Conservation (phyloP, 2,329 filamentous ascomycete genomes). For the Monosporascus sp. region DNA sequence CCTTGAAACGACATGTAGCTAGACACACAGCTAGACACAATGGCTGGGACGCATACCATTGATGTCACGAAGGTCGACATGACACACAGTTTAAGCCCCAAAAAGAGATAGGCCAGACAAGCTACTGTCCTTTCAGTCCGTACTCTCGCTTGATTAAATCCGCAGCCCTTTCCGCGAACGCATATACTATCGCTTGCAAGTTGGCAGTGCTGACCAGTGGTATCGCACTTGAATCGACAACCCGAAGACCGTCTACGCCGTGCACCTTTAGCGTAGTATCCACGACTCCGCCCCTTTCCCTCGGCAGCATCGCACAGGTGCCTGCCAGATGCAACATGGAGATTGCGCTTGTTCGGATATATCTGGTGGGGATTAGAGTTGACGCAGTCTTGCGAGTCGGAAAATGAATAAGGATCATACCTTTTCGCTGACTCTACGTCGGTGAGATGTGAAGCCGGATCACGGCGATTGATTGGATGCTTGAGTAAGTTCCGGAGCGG, state of each 20-base stretch:
- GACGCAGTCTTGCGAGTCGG: no score
- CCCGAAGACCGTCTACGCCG: constrained; percentile 27
- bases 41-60: no score
- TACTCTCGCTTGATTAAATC: constrained; percentile 21
- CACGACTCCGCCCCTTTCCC: constrained; percentile 29
- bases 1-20: no score
- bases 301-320: constrained; percentile 27
- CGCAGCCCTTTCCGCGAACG: constrained; percentile 27
- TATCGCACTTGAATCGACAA: constrained; percentile 32
- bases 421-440: constrained; percentile 7
- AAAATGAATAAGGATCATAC: background rate
- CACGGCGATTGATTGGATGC: constrained; percentile 2
- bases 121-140: background rate
- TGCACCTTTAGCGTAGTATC: constrained; percentile 28
- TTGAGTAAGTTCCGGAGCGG: constrained; percentile 9
- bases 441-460: constrained; percentile 1
- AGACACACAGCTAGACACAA: no score
- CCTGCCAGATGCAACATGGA: constrained; percentile 17
- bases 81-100: no score
- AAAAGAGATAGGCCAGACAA: no score
- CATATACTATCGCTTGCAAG: constrained; percentile 24
- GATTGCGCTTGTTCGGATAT: constrained; percentile 4
- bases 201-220: constrained; percentile 29
- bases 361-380: no score
- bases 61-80: no score